Base-by-base conservation (phyloP, 2,329 filamentous ascomycete genomes). In the Capronia coronata region DNA sequence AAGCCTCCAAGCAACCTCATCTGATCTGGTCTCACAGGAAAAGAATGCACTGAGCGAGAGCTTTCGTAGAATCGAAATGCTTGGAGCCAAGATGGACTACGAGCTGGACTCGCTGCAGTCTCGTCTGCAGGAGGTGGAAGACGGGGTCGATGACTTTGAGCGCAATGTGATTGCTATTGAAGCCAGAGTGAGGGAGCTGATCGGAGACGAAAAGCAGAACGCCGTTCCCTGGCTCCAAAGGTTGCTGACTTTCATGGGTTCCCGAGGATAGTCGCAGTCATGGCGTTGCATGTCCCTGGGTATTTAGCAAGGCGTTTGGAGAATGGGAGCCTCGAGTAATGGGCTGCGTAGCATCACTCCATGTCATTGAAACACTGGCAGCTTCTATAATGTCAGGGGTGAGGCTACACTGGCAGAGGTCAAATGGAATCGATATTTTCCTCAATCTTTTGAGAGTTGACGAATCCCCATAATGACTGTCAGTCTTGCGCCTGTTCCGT, bases 41-140 rank as follows among this genome's bases (percentile, higher is more conserved):
- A 79, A 83, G 34, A 75, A 76, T 18, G 75, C 78, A 45, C 71
- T 94, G 30, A 79, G 77, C 2, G 87, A 93, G 63, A 77, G 77
- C 13, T 73, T 89, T 53, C 84, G 84, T 65, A 86, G 93, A 56
- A 75, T 96, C 11, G 89, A 94, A 64, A 78, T 84, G 18, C 72
- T 94, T 32, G 81, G 84, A 2, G 87, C 88, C 16, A 90, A 90
- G 67, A 74, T 97, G 48, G 90, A 97, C 62, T 97, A 97, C 67
- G 91, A 96, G 71, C 83, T 96, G 54, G 80, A 84, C 52, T 81
- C 82, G 13, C 72, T 97, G n/a, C 75, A 82, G 42, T 81, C 83
- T 41, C 88, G 88, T 61, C 84, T 95, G 8, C 78, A 86, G 60
- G 91, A 97, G 63, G 86, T 95, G 7, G 89, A 95, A 63, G 85